These are phyloP conservation scores for Lycium barbarum DNA, from an alignment of 257 asterid genomes.

Conservation along the genomic window DNA sequence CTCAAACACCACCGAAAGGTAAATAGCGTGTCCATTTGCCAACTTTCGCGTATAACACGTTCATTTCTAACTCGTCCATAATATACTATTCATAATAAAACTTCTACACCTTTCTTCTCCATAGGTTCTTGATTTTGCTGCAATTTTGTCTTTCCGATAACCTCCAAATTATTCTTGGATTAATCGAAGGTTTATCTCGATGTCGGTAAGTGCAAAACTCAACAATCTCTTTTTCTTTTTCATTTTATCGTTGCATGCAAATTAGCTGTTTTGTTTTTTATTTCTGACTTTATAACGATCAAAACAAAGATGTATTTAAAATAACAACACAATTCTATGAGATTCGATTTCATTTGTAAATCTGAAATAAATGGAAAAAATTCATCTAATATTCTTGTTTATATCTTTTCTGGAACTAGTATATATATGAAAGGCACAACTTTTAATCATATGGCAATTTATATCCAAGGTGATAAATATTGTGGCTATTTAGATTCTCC, in stretches of 20 bases:
- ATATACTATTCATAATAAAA: not conserved
- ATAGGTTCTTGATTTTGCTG: not conserved
- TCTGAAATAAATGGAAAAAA: not conserved
- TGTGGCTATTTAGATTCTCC: not conserved
- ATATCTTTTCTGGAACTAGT: not conserved
- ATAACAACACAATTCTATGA: not conserved
- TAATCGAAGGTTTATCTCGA: not conserved
- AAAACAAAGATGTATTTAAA: no score
- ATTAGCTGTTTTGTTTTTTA: not conserved
- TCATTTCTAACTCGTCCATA: not conserved
- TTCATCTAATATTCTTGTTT: not conserved
- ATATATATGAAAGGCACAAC: not conserved
- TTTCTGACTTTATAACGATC: no score
- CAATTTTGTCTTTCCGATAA: not conserved
- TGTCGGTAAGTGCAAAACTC: constrained; percentile 15
- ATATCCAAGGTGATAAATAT: not conserved
- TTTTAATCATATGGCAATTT: not conserved
- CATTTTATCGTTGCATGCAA: not conserved
- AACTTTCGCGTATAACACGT: not conserved
- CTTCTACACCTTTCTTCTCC: not conserved
- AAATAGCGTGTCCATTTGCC: not conserved
- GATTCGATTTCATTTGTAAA: not conserved
- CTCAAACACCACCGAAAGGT: not conserved
- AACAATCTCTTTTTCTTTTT: not conserved
- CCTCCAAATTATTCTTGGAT: not conserved